A percentile compares a stretch with the other conserved stretches of the same genome.
phyloP scores from a whole-genome alignment of 202 grass and related monocot species.

The Dendrocalamus latiflorus region DNA sequence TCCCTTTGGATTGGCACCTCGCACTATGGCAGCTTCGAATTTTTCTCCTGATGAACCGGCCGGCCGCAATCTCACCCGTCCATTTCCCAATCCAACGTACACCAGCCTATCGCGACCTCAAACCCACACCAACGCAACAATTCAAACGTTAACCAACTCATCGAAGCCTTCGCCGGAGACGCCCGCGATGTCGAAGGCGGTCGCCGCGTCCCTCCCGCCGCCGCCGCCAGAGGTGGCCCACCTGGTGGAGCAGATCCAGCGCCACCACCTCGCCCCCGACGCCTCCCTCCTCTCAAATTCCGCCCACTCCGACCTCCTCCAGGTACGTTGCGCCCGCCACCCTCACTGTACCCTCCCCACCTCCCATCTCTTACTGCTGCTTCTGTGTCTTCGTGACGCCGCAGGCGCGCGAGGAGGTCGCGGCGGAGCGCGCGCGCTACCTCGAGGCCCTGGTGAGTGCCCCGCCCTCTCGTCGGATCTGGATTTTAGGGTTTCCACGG shows the following conservation, averaged over 20 bases:
- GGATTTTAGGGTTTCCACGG: constrained; percentile 30
- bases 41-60: neutral
- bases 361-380: neutral
- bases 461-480: constrained; percentile 3
- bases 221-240: no score
- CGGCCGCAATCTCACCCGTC: neutral
- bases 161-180: neutral
- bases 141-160: neutral
- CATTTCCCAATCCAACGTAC: constrained; percentile 13
- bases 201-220: no score
- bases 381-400: neutral
- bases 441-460: constrained; percentile 84
- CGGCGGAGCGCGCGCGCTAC: constrained; percentile 66
- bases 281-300: constrained; percentile 76
- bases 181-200: constrained; percentile 61
- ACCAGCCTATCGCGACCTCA: neutral
- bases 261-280: no score
- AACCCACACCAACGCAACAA: no score
- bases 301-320: constrained; percentile 72
- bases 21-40: no score
- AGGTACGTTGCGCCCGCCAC: constrained; percentile 28
- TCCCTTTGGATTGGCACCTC: no score
- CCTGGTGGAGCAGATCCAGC: no score
- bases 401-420: constrained; percentile 90
- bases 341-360: neutral